A percentile compares a stretch with the other conserved stretches of the same genome.
Conservation (phyloP, 1,139 yeast genomes). For the Saccharomyces hybrid region DNA sequence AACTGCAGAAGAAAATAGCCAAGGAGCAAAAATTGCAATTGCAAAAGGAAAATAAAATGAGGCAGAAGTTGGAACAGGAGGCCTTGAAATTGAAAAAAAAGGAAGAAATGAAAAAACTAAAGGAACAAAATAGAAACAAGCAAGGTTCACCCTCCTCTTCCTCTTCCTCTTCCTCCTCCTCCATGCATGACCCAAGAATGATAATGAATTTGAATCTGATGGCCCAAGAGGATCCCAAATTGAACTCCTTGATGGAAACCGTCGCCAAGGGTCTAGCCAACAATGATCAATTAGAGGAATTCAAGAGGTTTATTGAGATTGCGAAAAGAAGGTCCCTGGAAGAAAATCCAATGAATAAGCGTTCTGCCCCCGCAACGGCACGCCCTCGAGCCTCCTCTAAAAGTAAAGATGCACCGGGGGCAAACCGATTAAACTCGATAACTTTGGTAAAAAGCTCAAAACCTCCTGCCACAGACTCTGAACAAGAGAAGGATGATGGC, state of each 20-base stretch:
- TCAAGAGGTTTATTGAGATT: conserved; percentile 68
- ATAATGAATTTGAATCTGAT: conserved; percentile 74
- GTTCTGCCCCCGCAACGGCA: conserved; percentile 2
- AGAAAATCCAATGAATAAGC: conserved; percentile 26
- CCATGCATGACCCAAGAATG: conserved; percentile 55
- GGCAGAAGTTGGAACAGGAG: conserved; percentile 19
- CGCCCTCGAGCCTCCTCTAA: conserved; percentile 3
- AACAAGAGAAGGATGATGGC: neutral
- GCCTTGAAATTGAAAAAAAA: conserved; percentile 16
- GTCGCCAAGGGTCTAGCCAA: conserved; percentile 80
- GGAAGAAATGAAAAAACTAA: conserved; percentile 18
- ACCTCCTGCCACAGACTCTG: conserved; percentile 3
- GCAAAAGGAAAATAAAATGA: conserved; percentile 17
- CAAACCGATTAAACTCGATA: neutral
- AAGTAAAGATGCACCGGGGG: neutral
- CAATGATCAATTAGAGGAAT: conserved; percentile 60
- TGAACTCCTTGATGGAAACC: conserved; percentile 65
- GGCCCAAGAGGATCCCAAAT: conserved; percentile 62
- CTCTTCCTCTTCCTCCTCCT: no score
- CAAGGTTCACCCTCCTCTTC: conserved; percentile 7
- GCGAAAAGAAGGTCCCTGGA: conserved; percentile 71
- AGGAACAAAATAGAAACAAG: conserved; percentile 11
- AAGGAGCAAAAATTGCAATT: conserved; percentile 18
- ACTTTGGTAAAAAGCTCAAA: neutral
- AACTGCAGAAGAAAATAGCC: conserved; percentile 28